phyloP scores from a whole-genome alignment of 495 filamentous ascomycete genomes.

The Lophiotrema nucula region DNA sequence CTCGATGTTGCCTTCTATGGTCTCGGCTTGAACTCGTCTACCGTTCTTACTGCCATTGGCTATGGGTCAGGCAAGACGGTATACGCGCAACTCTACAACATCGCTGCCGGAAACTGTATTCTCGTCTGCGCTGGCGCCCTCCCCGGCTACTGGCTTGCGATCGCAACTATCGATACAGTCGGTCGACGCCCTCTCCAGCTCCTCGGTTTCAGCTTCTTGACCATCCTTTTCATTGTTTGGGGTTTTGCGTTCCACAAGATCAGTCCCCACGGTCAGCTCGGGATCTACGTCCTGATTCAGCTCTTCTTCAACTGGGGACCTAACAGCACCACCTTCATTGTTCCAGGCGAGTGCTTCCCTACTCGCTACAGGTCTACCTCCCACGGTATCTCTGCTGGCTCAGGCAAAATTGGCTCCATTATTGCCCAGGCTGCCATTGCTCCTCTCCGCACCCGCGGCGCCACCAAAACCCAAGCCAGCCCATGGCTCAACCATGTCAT shows the following conservation, averaged over 20 bases:
- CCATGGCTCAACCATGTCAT: constrained; percentile 80
- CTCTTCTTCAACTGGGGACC: constrained; percentile 58
- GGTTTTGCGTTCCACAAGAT: constrained; percentile 67
- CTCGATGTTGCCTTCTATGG: constrained; percentile 79
- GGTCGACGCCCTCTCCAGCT: constrained; percentile 82
- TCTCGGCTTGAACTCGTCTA: constrained; percentile 67
- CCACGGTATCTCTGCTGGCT: constrained; percentile 79
- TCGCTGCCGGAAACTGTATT: constrained; percentile 71
- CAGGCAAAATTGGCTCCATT: constrained; percentile 81
- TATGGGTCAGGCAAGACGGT: constrained; percentile 57
- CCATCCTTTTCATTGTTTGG: constrained; percentile 72
- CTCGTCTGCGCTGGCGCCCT: constrained; percentile 72
- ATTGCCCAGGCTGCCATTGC: constrained; percentile 52
- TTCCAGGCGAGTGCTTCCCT: constrained; percentile 87
- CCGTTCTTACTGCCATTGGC: constrained; percentile 63
- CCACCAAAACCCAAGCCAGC: constrained; percentile 32
- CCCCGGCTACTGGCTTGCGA: constrained; percentile 75
- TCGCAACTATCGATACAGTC: constrained; percentile 65
- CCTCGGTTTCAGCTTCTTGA: constrained; percentile 70
- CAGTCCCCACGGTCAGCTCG: constrained; percentile 25
- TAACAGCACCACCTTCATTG: constrained; percentile 86
- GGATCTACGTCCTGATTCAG: constrained; percentile 40
- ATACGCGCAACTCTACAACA: constrained; percentile 67
- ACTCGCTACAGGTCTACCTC: constrained; percentile 82
- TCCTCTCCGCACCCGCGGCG: constrained; percentile 40